Evolutionary conservation across 805 yeast genomes (phyloP).

Genomic region (Trichomonascus vanleenenianus): DNA sequence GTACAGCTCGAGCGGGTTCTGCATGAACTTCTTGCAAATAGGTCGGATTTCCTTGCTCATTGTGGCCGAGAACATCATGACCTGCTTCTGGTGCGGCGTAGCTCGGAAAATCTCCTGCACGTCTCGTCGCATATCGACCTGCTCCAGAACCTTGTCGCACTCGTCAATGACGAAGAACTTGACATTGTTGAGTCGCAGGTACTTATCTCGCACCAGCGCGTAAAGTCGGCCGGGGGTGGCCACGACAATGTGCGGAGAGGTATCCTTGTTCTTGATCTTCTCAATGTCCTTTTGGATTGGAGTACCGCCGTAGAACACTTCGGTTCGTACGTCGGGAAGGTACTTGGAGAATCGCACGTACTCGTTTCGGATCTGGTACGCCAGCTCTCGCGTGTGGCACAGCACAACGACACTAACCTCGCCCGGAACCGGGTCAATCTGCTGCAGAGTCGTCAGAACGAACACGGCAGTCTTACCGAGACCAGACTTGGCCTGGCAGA

Average conservation of each 20-base stretch:
- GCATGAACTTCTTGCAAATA: conserved; percentile 95
- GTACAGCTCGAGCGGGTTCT: conserved; percentile 92
- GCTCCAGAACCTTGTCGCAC: conserved; percentile 96
- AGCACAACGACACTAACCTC: conserved; percentile 90
- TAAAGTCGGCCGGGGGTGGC: conserved; percentile 98
- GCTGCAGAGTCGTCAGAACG: conserved; percentile 91
- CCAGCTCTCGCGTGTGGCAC: conserved; percentile 98
- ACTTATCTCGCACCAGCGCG: conserved; percentile 88
- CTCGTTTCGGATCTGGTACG: conserved; percentile 96
- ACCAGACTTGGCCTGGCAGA: conserved; percentile 99
- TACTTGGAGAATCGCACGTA: conserved; percentile 96
- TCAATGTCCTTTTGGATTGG: conserved; percentile 80
- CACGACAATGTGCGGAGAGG: conserved; percentile 93
- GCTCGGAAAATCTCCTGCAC: conserved; percentile 96
- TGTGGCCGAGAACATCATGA: conserved; percentile 98
- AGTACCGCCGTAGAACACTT: conserved; percentile 95
- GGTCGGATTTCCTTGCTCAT: conserved; percentile 91
- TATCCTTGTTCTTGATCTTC: conserved; percentile 80
- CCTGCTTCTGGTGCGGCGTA: conserved; percentile 97
- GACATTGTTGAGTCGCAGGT: conserved; percentile 76
- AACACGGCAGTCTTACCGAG: conserved; percentile 98
- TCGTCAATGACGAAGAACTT: conserved; percentile 95
- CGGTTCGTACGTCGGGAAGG: conserved; percentile 96
- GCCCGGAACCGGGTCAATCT: conserved; percentile 95
- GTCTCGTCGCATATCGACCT: conserved; percentile 91